Evolutionary conservation across 176 grass and related monocot species (phyloP).

Genomic region (Avena eriantha): DNA sequence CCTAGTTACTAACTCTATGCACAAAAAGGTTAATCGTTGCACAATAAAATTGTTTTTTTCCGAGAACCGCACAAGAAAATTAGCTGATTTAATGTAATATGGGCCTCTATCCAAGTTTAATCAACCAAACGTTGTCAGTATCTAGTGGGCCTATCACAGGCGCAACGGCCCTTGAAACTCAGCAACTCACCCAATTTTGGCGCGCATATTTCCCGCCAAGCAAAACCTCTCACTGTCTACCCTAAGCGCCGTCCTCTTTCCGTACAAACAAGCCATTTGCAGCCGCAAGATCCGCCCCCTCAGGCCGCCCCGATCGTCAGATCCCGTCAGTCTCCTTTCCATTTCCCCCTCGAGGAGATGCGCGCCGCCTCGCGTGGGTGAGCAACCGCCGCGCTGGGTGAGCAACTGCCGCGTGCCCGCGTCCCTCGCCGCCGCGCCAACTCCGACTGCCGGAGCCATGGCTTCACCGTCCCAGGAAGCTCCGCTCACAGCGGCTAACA

Average conservation of each 20-base stretch:
- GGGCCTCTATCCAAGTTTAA: too few relatives aligned
- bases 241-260: neutral
- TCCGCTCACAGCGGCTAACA: conserved; percentile 42
- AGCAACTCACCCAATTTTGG: too few relatives aligned
- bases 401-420: neutral
- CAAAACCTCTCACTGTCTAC: too few relatives aligned
- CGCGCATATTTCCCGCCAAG: too few relatives aligned
- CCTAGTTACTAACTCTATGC: too few relatives aligned
- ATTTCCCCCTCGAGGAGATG: neutral
- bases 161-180: too few relatives aligned
- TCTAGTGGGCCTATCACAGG: too few relatives aligned
- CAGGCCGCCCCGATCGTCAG: neutral
- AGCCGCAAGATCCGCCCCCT: neutral
- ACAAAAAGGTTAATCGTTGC: too few relatives aligned
- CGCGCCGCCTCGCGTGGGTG: neutral
- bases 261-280: neutral
- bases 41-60: too few relatives aligned
- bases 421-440: neutral
- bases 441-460: conserved; percentile 8
- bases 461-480: neutral
- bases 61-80: too few relatives aligned
- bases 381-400: neutral
- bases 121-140: too few relatives aligned
- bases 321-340: neutral
- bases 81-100: too few relatives aligned